These are phyloP conservation scores for Globisporangium canariense DNA, from an alignment of 352 stramenopile species.

Conservation along the genomic window DNA sequence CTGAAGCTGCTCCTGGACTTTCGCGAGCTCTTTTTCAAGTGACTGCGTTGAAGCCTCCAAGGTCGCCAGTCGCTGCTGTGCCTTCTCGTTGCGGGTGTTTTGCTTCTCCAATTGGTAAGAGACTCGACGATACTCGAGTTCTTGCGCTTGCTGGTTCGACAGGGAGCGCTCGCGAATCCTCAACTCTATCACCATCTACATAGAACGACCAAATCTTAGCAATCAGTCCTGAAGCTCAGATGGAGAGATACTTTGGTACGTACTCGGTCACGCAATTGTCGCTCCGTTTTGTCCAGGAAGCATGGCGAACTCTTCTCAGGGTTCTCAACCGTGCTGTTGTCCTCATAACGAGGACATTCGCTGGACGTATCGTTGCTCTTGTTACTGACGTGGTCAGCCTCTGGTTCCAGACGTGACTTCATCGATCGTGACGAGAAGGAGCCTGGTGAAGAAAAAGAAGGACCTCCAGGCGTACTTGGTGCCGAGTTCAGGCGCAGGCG, in stretches of 20 bases:
- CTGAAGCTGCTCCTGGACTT: slow-evolving; percentile 23
- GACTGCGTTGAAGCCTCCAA: slow-evolving; percentile 27
- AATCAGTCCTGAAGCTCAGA: background rate
- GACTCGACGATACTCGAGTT: slow-evolving; percentile 25
- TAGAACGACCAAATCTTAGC: background rate
- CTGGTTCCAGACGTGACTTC: background rate
- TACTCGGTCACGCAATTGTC: slow-evolving; percentile 5
- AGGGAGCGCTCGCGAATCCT: slow-evolving; percentile 28
- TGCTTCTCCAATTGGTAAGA: slow-evolving; percentile 19
- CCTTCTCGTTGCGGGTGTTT: slow-evolving; percentile 12
- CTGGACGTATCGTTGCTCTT: background rate
- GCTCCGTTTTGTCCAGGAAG: slow-evolving; percentile 8
- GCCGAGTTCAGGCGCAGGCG: slow-evolving; percentile 6
- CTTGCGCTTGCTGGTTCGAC: slow-evolving; percentile 25
- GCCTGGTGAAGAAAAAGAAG: background rate
- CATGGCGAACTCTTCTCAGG: background rate
- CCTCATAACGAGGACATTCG: background rate
- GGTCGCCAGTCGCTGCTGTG: slow-evolving; percentile 23
- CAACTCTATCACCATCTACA: slow-evolving; percentile 41
- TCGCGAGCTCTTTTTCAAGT: slow-evolving; percentile 32
- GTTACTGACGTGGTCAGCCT: background rate
- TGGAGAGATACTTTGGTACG: background rate
- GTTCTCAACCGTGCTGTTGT: background rate
- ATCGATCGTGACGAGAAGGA: slow-evolving; percentile 1
- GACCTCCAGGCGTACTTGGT: slow-evolving; percentile 4